Evolutionary conservation across 2,329 filamentous ascomycete species (phyloP).

Genomic region (Trichoderma koningii): DNA sequence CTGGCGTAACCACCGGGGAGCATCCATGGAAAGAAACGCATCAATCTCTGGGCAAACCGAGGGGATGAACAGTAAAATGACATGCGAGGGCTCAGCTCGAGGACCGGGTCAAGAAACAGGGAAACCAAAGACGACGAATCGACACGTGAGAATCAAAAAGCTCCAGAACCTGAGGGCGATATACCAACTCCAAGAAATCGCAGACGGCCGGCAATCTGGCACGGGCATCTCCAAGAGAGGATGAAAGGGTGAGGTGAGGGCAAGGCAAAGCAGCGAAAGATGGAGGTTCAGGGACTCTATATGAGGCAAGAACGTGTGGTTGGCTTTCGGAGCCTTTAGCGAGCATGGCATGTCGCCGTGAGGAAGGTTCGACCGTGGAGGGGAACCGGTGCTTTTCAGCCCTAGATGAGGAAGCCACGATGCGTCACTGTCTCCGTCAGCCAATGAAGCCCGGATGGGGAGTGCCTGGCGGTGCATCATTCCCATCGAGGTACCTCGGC

Average conservation of each 20-base stretch:
- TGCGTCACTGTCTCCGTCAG: conserved; percentile 1
- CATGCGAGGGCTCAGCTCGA: conserved; percentile 25
- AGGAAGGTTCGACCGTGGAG: neutral
- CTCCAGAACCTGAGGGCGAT: conserved; percentile 27
- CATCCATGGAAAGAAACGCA: conserved; percentile 36
- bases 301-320: too few relatives aligned
- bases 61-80: conserved; percentile 25
- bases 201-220: conserved; percentile 28
- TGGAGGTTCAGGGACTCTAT: too few relatives aligned
- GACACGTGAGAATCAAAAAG: conserved; percentile 18
- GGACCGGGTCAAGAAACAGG: conserved; percentile 32
- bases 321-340: neutral
- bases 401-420: conserved; percentile 19
- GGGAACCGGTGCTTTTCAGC: neutral
- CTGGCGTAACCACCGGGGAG: conserved; percentile 32
- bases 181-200: conserved; percentile 32
- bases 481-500: too few relatives aligned
- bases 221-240: conserved; percentile 30
- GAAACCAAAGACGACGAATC: conserved; percentile 26
- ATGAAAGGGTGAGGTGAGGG: neutral
- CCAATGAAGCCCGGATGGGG: neutral
- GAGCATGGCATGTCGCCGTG: conserved; percentile 1
- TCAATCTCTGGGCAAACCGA: neutral
- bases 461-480: neutral
- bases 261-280: neutral